These are phyloP conservation scores for Geotrichum phurueaensis DNA, from an alignment of 1,139 yeast genomes.

Conservation along the genomic window DNA sequence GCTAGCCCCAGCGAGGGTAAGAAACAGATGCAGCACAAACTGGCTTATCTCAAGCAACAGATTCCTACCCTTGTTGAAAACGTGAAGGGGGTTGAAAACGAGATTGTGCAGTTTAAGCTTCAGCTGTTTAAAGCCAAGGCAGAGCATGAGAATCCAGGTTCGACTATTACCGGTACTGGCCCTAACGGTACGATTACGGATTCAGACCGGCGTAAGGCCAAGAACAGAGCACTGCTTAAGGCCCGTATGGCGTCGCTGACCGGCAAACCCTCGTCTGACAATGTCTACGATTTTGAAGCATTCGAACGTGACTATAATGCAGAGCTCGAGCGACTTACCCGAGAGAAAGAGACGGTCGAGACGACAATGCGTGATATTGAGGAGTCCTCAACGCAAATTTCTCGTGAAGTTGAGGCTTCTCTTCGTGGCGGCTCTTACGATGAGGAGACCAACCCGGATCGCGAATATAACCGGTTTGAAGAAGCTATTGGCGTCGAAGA, in stretches of 20 bases:
- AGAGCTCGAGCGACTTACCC: constrained; percentile 49
- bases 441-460: constrained; percentile 40
- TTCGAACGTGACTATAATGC: constrained; percentile 54
- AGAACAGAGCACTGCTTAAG: constrained; percentile 66
- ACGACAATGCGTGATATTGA: constrained; percentile 61
- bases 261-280: constrained; percentile 51
- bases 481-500: constrained; percentile 73
- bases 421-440: constrained; percentile 27
- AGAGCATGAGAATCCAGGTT: constrained; percentile 60
- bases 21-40: constrained; percentile 45
- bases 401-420: constrained; percentile 48
- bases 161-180: constrained; percentile 71
- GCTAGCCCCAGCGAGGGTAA: constrained; percentile 29
- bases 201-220: constrained; percentile 69
- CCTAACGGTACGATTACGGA: constrained; percentile 84
- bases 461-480: constrained; percentile 74
- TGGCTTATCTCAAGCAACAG: constrained; percentile 54
- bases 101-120: constrained; percentile 59
- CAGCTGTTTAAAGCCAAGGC: constrained; percentile 54
- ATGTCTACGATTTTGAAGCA: constrained; percentile 36
- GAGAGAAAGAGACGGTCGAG: constrained; percentile 50
- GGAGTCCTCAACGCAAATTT: constrained; percentile 63
- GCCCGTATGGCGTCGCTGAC: constrained; percentile 91
- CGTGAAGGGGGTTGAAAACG: constrained; percentile 57
- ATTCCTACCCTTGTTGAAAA: constrained; percentile 64